Evolutionary conservation across 1,139 yeast species (phyloP), one percentile per base, ranked within the genome.

Genomic region (Yamadazyma triangularis): DNA sequence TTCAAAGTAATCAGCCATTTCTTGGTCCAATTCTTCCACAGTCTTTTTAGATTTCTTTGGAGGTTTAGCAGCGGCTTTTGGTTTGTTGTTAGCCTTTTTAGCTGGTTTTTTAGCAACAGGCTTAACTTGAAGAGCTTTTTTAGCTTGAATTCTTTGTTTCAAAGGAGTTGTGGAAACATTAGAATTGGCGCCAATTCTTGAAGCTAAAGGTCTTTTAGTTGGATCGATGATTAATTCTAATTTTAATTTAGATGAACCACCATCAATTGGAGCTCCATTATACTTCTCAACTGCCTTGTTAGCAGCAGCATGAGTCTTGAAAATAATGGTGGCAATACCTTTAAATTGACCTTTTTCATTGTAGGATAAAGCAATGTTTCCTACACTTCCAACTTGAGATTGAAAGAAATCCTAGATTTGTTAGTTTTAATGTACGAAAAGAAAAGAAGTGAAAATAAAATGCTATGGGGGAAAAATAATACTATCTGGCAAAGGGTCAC

Each of bases 241-340:
- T 60, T 74, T 82, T 69, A 91, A 75, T 54, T 73, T 82, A 45
- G 76, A 63, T 38, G 81, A 74, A 38, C 96, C 96, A 32, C 82
- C 82, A 55, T 91, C 98, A 48, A 91, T 85, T 48, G 96, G 88
- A 24, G 95, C 93, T 48, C 93, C 93, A 58, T 91, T 85, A 67
- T 83, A 91, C 52, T 79, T 79, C 50, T 79, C 78, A 50, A 85
- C 87, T 27, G 96, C 96, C 39, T 53, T 51, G 24, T 56, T 33
- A 23, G 98, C 97, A 54, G 73, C 70, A 40, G 79, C 79, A 37
- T 75, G 61, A 37, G 70, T 66, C 55, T 69, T 77, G 71, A 91
- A 91, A 38, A 81, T 70, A 48, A 91, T 75, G 39, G 93, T 87
- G 39, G 95, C 96, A 64, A 79, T 77, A 59, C 98, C 98, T 45